Evolutionary conservation across 1,284 basidiomycete species (phyloP), one percentile per base, ranked within the genome.

Genomic region (Sanguinoderma infundibulare): DNA sequence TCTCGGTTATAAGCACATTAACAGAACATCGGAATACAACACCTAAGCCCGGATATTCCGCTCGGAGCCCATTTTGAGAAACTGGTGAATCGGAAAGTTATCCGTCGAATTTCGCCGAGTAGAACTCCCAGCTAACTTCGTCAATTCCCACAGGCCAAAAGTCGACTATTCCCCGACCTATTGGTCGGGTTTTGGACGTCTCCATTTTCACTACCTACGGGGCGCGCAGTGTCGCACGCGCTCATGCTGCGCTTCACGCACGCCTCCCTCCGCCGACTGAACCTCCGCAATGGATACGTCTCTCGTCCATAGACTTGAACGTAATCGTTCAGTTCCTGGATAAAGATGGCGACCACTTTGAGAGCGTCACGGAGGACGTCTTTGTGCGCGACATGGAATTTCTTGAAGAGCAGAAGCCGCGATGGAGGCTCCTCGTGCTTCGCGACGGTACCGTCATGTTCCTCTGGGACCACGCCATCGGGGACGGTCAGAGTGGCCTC

Each of bases 401-500:
- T 1, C 40, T 61, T 3, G 65, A 68, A 1, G 67, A 69, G n/a
- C n/a, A n/a, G 30, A 38, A 68, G 10, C 79, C 78, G 0, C 68
- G 78, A 1, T 82, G 80, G 80, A 73, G 77, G n/a, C 64, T 80
- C 2, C 55, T 71, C 14, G 74, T 80, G 5, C 56, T 77, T 26
- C 59, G 59, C 14, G 73, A 76, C 46, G 72, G 73, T 20, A 75
- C 70, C 2, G 66, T 80, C 26, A 53, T 75, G 7, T 78, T 80
- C 57, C 74, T 72, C 10, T 79, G 72, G 60, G 75, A 79, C 55
- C 79, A 82, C 63, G 64, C 63, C 50, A 75, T 80, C 40, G 78
- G 76, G 1, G 79, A 81, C 54, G 79, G 79, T 1, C 70, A 76
- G 59, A 80, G 78, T 63, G 76, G 77, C 4, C 59, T 76, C 30